Base-by-base conservation (phyloP, 805 yeast species). In the Teunomyces pallodes region DNA sequence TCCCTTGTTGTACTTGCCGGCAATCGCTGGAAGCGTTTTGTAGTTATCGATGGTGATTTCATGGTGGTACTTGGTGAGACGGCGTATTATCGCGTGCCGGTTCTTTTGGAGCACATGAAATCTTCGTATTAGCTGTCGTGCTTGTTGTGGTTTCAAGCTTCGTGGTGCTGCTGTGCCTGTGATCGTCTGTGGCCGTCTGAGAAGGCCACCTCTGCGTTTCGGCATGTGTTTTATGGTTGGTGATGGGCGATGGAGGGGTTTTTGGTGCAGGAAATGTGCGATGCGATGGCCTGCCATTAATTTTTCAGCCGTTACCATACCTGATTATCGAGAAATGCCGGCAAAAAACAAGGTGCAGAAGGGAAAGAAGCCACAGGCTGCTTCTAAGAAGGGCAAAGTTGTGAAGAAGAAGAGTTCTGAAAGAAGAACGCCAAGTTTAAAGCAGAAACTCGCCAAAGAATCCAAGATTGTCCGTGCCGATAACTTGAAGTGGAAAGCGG, bases 111-210 rank as follows among this genome's bases (percentile, higher is more conserved):
- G 70, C 1, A 81, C 77, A 64, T 90, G 97, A 54, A 81, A 90
- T 35, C 90, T 66, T 47, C 96, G 76, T 26, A 91, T 91, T 16
- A 91, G 74, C 57, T 80, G 83, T 42, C 96, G 72, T 0, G 96
- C 86, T 56, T 81, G 74, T 39, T 77, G 75, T 3, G 90, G 96
- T 64, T 85, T 89, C 47, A 84, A 73, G 6, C 72, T 55, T 36
- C 59, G 73, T 2, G 84, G 82, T 12, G 38, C 40, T 30, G 51
- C n/a, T 12, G 45, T 51, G 2, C 66, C 62, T 1, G 76, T 69
- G 28, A 72, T 74, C 16, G 72, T 53, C 43, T 58, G 54, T 0
- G 68, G 61, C 35, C 65, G 56, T 43, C 62, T 67, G 9, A 72
- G 56, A 47, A 68, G 48, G 17, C 67, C 70, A 24, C 46, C 40